Conservation (phyloP, 805 yeast species). For the Teunomyces panamensis region DNA sequence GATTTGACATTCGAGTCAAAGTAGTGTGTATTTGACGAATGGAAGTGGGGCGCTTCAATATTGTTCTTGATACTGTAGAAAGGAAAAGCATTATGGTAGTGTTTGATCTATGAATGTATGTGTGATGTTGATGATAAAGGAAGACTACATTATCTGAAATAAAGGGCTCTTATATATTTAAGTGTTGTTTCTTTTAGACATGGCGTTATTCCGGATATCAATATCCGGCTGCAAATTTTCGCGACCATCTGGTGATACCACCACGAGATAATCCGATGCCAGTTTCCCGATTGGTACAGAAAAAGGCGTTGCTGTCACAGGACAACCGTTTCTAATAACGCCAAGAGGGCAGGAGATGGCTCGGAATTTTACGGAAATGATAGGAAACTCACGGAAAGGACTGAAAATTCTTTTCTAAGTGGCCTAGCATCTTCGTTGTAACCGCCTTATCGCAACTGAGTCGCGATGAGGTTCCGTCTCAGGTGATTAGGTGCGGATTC, state of each 20-base stretch:
- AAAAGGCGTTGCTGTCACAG: background rate
- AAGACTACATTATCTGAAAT: background rate
- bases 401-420: background rate
- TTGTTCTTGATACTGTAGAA: conserved; percentile 2
- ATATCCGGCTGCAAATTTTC: conserved; percentile 4
- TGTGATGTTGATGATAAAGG: background rate
- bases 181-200: background rate
- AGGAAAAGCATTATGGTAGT: background rate
- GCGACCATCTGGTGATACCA: conserved; percentile 3
- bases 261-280: background rate
- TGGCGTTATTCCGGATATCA: conserved; percentile 2
- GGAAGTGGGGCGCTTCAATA: background rate
- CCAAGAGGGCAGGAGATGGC: background rate
- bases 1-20: background rate
- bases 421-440: background rate
- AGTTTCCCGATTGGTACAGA: background rate
- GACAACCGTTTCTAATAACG: background rate
- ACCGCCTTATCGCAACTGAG: background rate
- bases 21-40: background rate
- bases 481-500: background rate
- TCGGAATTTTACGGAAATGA: background rate
- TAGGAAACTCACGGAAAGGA: background rate
- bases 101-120: background rate
- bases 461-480: background rate
- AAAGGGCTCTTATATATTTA: background rate